Evolutionary conservation across 805 yeast species (phyloP).

Genomic region (Barnettozyma wickerhamii): DNA sequence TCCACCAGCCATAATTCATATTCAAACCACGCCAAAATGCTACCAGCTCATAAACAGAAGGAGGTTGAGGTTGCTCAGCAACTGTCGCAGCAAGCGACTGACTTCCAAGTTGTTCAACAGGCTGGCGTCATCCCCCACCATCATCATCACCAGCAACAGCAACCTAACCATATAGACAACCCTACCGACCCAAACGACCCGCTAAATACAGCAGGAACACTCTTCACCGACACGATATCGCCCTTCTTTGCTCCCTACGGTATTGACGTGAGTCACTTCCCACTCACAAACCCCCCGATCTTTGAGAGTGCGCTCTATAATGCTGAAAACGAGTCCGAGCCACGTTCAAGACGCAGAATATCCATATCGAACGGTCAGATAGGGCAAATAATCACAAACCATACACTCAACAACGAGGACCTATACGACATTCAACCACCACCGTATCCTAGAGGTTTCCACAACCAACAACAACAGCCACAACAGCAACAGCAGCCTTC

Average conservation of each 20-base stretch:
- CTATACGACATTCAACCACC: constrained; percentile 33
- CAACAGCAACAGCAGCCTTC: constrained; percentile 1
- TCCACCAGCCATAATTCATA: too few relatives aligned
- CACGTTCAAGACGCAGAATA: constrained; percentile 54
- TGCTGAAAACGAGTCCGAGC: constrained; percentile 28
- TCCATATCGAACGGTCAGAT: constrained; percentile 85
- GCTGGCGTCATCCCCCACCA: not conserved
- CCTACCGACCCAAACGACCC: constrained; percentile 5
- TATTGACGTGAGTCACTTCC: constrained; percentile 39
- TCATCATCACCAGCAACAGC: not conserved
- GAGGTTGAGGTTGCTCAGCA: too few relatives aligned
- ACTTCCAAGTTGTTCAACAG: too few relatives aligned
- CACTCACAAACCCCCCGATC: constrained; percentile 42
- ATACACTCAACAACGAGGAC: constrained; percentile 31
- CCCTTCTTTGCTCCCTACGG: constrained; percentile 41
- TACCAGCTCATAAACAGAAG: too few relatives aligned
- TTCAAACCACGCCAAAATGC: too few relatives aligned
- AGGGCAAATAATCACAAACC: constrained; percentile 57
- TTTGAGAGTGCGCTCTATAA: constrained; percentile 36
- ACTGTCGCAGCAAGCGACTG: too few relatives aligned
- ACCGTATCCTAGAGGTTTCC: constrained; percentile 19
- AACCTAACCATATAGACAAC: not conserved
- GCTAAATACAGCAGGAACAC: not conserved
- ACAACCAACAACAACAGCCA: constrained; percentile 1
- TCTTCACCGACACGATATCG: constrained; percentile 33